Evolutionary conservation across 805 yeast genomes (phyloP), one percentile per base, ranked within the genome.

Genomic region (Hanseniaspora occidentalis): DNA sequence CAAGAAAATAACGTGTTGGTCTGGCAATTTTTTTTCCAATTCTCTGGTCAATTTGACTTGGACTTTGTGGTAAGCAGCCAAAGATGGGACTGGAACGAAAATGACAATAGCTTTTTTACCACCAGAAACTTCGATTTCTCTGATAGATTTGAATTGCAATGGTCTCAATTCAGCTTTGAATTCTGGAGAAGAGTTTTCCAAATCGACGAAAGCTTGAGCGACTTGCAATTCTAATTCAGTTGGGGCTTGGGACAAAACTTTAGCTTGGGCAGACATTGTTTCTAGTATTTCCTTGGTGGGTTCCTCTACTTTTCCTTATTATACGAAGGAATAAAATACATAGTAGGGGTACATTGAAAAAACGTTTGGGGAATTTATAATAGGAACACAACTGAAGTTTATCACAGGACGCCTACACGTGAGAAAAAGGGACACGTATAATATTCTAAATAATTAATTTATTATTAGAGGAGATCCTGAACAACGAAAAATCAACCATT

Each of bases 1-100:
- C 67, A 89, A 80, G 85, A 89, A 85, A 61, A 92, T 89, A 70
- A 89, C 96, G 70, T 92, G 96, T 71, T 95, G 84, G 79, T 89
- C 98, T 68, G 96, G 94, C 88, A 89, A 92, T 77, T 92, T 89
- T 94, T 89, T 89, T 77, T 89, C 98, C 69, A 89, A 83, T 78
- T 89, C 98, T 75, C 97, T 89, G 75, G 96, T 85, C 69, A 89
- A 81, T 74, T 88, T 83, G 61, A 77, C 77, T 79, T 89, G 98
- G 64, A 89, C 94, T 75, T 81, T 85, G 84, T 88, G 96, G 89
- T 85, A 85, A 57, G 81, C 79, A 56, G 77, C 61, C 67, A 86
- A 78, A 61, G 84, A 75, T 71, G 97, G 96, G 58, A 83, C 94
- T 69, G 98, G 98, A 60, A 89, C 96, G 65, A 92, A 89, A 73